Evolutionary conservation across 139 green algal genomes (phyloP), one percentile per base, ranked within the genome.

Genomic region (Chlorella sorokiniana): DNA sequence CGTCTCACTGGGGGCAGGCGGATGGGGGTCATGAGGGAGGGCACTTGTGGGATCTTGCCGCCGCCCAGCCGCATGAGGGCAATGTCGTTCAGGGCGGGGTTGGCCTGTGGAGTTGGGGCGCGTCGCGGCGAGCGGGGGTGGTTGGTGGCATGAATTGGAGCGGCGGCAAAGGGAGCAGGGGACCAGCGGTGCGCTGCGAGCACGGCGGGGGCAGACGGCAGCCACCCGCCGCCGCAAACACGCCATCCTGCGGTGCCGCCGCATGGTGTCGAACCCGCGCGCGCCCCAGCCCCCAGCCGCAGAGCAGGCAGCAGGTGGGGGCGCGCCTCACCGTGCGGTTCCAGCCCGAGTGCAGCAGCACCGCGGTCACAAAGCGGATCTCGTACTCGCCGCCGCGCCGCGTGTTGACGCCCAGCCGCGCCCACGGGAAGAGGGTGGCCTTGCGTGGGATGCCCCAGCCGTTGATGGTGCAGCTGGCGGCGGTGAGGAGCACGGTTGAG

Each of bases 11-110:
- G 56, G 56, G 56, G 56, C 56, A 65, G 56, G 56, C 56, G 56
- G 56, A 65, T 65, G 56, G 56, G 56, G 10, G 56, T 65, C 56
- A 65, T 65, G 56, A 65, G 56, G 16, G 56, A 65, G 56, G 56
- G 56, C 18, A 65, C 56, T 31, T 16, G n/a, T 10, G 56, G 23
- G 56, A 65, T 65, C 56, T 31, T 65, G 56, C 23, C 23, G 23
- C 56, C 56, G 18, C 56, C 56, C 56, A 65, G 56, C 18, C 16
- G 56, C 56, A 65, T 16, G 18, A 65, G 56, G 56, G 56, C 56
- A 65, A 65, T 65, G 56, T 65, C 56, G 23, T 65, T 65, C 23
- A 65, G 56, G 18, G 23, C 56, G 16, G 56, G 56, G 23, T 65
- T 65, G 56, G 56, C 22, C 56, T 65, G 56, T 22, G 23, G 56